These are phyloP conservation scores for Wallacemonas sp. DNA, from an alignment of 208 protist genomes.

Conservation along the genomic window DNA sequence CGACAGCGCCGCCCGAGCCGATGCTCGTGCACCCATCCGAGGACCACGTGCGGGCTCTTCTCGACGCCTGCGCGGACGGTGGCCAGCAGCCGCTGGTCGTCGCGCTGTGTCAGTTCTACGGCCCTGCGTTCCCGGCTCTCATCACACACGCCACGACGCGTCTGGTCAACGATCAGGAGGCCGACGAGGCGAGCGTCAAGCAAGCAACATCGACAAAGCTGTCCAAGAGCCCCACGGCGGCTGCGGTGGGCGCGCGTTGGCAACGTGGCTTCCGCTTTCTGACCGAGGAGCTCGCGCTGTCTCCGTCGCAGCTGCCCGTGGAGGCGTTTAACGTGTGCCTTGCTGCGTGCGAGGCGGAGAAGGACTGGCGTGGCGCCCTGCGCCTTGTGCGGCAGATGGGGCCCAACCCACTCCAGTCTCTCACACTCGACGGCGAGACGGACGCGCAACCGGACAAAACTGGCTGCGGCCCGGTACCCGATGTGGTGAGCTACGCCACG, in stretches of 20 bases:
- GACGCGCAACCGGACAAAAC: background rate
- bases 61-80: conserved; percentile 56
- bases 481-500: conserved; percentile 85
- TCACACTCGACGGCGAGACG: conserved; percentile 6
- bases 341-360: conserved; percentile 51
- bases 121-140: conserved; percentile 29
- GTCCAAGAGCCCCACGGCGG: no score
- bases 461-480: conserved; percentile 37
- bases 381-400: conserved; percentile 74
- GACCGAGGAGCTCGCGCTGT: conserved; percentile 26
- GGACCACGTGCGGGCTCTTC: conserved; percentile 48
- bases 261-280: conserved; percentile 46
- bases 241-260: conserved; percentile 19
- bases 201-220: no score
- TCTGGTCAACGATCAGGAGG: background rate
- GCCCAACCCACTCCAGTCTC: conserved; percentile 55
- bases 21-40: conserved; percentile 35
- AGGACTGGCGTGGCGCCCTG: conserved; percentile 73
- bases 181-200: no score
- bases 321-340: conserved; percentile 77
- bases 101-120: conserved; percentile 46
- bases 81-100: conserved; percentile 54
- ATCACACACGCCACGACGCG: conserved; percentile 23
- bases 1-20: background rate
- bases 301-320: conserved; percentile 51